Percentiles rank a stretch among this genome's conserved stretches.
These are phyloP conservation scores for Mortierella sp. DNA, from an alignment of 371 early-diverging fungal species.

Conservation along the genomic window DNA sequence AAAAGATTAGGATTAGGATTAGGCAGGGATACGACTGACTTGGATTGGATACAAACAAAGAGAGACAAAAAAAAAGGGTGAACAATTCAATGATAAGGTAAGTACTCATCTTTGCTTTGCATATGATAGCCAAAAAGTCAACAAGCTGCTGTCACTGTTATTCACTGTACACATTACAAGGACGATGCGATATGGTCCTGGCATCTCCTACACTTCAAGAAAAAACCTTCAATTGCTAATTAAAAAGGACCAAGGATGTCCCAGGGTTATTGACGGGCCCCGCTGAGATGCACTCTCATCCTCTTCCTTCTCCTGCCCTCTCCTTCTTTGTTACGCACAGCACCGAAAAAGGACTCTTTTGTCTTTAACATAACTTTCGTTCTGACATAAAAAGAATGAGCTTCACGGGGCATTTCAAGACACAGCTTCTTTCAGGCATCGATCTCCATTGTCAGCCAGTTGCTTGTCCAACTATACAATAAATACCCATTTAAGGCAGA, in stretches of 20 bases:
- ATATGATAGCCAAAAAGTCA: background rate
- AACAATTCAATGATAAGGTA: background rate
- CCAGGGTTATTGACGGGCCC: background rate
- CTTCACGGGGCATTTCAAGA: background rate
- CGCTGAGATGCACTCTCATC: background rate
- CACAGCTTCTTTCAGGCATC: background rate
- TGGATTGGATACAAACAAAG: background rate
- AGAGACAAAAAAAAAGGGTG: background rate
- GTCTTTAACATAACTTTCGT: no score
- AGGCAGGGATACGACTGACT: background rate
- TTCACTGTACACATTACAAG: background rate
- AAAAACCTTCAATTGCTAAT: background rate
- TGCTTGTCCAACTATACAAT: background rate
- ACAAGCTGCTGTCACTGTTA: no score
- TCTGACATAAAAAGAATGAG: background rate
- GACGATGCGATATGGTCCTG: background rate
- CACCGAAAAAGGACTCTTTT: background rate
- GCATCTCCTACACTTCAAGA: background rate
- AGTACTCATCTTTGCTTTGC: background rate
- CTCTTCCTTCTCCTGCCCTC: background rate
- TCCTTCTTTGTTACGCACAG: background rate
- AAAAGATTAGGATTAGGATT: background rate
- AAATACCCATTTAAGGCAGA: background rate
- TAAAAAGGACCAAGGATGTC: background rate
- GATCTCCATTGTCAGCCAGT: background rate